A percentile compares a stretch with the other conserved stretches of the same genome.
These are phyloP conservation scores for Cordyceps cateniannulata DNA, from an alignment of 2,329 filamentous ascomycete species.

Conservation along the genomic window DNA sequence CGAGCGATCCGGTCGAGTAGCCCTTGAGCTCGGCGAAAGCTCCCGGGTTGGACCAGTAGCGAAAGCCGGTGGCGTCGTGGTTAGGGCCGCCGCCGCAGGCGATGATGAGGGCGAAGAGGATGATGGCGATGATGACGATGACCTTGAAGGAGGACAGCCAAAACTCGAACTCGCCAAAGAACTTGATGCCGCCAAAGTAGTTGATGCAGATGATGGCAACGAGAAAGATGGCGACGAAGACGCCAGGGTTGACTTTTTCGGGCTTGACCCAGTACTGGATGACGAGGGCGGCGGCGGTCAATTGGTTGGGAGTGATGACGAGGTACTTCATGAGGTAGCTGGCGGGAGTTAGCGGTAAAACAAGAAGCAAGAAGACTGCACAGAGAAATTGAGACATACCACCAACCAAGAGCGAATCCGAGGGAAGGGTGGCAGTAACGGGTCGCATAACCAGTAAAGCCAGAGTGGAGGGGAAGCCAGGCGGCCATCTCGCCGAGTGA, in stretches of 20 bases:
- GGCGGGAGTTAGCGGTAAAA: conserved; percentile 12
- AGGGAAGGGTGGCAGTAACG: conserved; percentile 76
- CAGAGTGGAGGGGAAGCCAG: conserved; percentile 70
- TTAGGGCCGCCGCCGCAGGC: conserved; percentile 60
- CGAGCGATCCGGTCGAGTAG: conserved; percentile 25
- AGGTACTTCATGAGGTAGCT: conserved; percentile 71
- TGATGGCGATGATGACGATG: conserved; percentile 57
- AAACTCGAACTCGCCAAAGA: conserved; percentile 62
- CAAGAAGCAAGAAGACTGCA: neutral
- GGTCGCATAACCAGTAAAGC: conserved; percentile 75
- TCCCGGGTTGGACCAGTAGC: conserved; percentile 59
- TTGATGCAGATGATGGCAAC: conserved; percentile 59
- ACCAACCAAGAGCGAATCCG: conserved; percentile 72
- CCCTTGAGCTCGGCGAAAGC: conserved; percentile 26
- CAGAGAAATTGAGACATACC: conserved; percentile 36
- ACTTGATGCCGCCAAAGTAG: conserved; percentile 53
- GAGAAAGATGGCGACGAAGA: conserved; percentile 70
- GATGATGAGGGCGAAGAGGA: conserved; percentile 58
- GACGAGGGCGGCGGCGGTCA: conserved; percentile 73
- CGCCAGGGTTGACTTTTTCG: conserved; percentile 65
- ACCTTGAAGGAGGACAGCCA: conserved; percentile 63
- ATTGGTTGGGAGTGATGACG: conserved; percentile 77
- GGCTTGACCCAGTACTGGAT: conserved; percentile 69
- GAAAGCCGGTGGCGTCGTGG: conserved; percentile 55
- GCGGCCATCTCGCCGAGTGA: conserved; percentile 79